Percentiles rank a stretch among this genome's conserved stretches.
phyloP scores from a whole-genome alignment of 2,329 filamentous ascomycete genomes.

The Nemania sp. region DNA sequence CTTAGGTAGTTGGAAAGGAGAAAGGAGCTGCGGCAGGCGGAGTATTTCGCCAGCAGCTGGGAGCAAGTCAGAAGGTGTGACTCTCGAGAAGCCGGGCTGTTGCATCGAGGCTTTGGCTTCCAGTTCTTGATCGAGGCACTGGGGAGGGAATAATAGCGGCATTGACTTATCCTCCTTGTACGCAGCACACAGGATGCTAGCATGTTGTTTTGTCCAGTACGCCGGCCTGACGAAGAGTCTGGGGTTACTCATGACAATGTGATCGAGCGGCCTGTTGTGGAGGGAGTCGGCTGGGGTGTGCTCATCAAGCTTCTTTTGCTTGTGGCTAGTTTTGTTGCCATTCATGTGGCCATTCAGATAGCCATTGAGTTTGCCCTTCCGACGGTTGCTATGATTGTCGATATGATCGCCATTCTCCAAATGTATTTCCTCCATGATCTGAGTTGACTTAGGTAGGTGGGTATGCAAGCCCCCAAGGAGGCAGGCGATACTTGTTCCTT shows the following conservation, averaged over 20 bases:
- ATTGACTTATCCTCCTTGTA: not conserved
- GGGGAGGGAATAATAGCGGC: too few relatives aligned
- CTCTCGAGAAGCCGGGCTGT: not conserved
- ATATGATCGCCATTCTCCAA: not conserved
- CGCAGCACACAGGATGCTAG: not conserved
- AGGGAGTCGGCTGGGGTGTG: not conserved
- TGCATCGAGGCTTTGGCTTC: not conserved
- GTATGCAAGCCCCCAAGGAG: too few relatives aligned
- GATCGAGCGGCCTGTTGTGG: slow-evolving; percentile 7
- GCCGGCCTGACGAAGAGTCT: slow-evolving; percentile 3
- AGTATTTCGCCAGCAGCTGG: too few relatives aligned
- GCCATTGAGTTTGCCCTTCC: too few relatives aligned
- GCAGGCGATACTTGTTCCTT: too few relatives aligned
- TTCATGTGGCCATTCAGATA: not conserved
- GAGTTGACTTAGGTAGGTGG: too few relatives aligned
- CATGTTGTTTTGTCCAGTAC: slow-evolving; percentile 1
- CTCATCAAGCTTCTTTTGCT: not conserved
- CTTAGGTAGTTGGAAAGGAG: too few relatives aligned
- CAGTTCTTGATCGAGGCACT: not conserved
- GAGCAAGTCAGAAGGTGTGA: not conserved
- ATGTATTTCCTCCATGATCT: not conserved
- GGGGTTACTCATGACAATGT: slow-evolving; percentile 10
- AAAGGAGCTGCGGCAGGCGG: too few relatives aligned
- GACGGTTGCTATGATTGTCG: too few relatives aligned
- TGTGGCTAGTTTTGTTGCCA: not conserved